These are phyloP conservation scores for Puccinellia tenuiflora DNA, from an alignment of 176 grass and related monocot species.

Conservation along the genomic window DNA sequence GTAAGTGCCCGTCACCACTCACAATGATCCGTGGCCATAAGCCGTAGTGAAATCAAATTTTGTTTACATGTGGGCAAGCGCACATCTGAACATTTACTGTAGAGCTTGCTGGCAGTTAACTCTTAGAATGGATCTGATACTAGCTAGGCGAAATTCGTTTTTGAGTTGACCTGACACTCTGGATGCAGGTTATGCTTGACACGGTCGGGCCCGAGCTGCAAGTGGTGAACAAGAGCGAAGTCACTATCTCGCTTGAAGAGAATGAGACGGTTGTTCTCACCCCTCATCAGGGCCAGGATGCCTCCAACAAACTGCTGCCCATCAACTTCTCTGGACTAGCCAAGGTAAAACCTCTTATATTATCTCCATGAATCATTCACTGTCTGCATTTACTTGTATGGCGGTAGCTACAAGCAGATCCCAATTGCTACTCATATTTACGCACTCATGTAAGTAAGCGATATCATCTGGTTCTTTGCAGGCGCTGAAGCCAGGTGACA, in stretches of 20 bases:
- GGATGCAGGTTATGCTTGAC: constrained; percentile 82
- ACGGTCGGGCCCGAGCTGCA: constrained; percentile 92
- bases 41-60: not conserved
- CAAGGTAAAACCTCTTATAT: constrained; percentile 34
- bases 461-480: constrained; percentile 15
- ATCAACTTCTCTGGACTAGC: constrained; percentile 88
- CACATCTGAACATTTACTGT: not conserved
- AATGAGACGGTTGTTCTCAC: constrained; percentile 73
- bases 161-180: not conserved
- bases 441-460: not conserved
- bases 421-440: not conserved
- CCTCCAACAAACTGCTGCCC: constrained; percentile 70
- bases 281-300: constrained; percentile 60
- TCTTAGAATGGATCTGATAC: not conserved
- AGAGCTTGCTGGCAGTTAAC: not conserved
- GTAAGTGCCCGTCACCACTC: constrained; percentile 12
- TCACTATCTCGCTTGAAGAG: constrained; percentile 78
- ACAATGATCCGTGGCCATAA: not conserved
- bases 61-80: not conserved
- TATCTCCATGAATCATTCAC: not conserved
- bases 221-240: constrained; percentile 80
- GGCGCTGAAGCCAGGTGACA: constrained; percentile 80
- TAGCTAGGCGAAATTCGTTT: not conserved
- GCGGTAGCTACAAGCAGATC: not conserved
- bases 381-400: constrained; percentile 22